Percentiles rank a stretch among this genome's conserved stretches.
phyloP scores from a whole-genome alignment of 139 green algal species.

The Asterochloris sp. region DNA sequence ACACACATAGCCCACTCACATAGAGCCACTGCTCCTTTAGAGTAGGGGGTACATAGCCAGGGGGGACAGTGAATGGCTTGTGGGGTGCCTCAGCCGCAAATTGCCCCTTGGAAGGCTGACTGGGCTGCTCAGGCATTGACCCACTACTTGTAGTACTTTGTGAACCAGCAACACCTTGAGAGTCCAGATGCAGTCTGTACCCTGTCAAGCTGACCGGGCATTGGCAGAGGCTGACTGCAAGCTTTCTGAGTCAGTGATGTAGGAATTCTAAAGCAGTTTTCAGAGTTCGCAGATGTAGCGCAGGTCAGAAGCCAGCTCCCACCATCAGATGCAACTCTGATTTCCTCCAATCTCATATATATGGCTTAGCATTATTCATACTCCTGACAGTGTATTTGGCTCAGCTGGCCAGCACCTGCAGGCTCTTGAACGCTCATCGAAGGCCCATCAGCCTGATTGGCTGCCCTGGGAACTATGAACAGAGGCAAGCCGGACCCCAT shows the following conservation, averaged over 20 bases:
- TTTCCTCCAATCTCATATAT: background rate
- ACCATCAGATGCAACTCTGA: background rate
- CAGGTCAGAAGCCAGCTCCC: no score
- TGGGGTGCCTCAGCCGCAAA: background rate
- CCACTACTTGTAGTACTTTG: background rate
- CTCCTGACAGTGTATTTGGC: background rate
- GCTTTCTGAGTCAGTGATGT: no score
- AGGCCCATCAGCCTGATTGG: background rate
- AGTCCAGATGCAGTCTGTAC: background rate
- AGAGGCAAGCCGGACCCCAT: conserved; percentile 9
- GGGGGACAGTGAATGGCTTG: conserved; percentile 5
- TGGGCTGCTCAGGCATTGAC: background rate
- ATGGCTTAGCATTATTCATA: background rate
- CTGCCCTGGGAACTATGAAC: background rate
- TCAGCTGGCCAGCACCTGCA: background rate
- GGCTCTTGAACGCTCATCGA: background rate
- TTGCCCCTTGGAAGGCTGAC: background rate
- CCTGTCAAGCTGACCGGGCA: background rate
- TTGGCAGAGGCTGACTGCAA: no score
- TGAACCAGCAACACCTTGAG: background rate
- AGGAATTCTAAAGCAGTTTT: no score
- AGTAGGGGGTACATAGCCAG: background rate
- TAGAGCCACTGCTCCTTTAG: conserved; percentile 9
- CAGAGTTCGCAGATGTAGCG: no score
- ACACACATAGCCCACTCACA: background rate